Percentiles rank a stretch among this genome's conserved stretches.
These are phyloP conservation scores for Coniella lustricola DNA, from an alignment of 2,329 filamentous ascomycete genomes.

Conservation along the genomic window DNA sequence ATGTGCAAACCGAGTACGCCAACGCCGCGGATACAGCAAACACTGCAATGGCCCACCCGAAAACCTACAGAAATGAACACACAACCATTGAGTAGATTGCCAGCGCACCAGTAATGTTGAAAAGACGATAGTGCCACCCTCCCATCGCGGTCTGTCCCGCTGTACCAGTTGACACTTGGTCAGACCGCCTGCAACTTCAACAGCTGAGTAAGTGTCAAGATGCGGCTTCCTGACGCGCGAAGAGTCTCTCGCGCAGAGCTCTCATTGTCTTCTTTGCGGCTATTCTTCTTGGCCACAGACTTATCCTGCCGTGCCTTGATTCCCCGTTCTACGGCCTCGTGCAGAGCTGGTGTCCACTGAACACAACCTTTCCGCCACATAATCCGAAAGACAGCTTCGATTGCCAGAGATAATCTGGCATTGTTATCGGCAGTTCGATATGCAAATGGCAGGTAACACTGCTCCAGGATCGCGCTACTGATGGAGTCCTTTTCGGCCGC, in stretches of 20 bases:
- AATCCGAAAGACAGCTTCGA: slow-evolving; percentile 58
- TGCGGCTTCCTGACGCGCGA: slow-evolving; percentile 8
- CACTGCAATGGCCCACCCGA: not conserved
- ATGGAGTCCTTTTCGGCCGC: slow-evolving; percentile 32
- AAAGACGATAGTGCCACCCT: not conserved
- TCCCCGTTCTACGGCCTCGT: slow-evolving; percentile 36
- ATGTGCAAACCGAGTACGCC: not conserved
- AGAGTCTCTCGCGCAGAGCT: slow-evolving; percentile 11
- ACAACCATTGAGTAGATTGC: not conserved
- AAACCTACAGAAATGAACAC: not conserved
- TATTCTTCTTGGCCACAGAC: slow-evolving; percentile 33
- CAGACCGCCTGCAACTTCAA: slow-evolving; percentile 2
- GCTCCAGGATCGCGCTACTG: slow-evolving; percentile 39
- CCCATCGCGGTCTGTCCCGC: too few species aligned
- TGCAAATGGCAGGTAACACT: slow-evolving; percentile 58
- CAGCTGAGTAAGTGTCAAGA: slow-evolving; percentile 4
- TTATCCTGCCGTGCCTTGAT: slow-evolving; percentile 43
- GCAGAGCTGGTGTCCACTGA: slow-evolving; percentile 30
- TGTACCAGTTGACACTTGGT: not conserved
- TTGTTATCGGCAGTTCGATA: slow-evolving; percentile 63
- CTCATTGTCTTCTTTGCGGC: slow-evolving; percentile 20
- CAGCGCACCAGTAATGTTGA: not conserved
- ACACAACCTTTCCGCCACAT: slow-evolving; percentile 33
- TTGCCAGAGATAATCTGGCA: slow-evolving; percentile 60
- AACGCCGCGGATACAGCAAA: not conserved